These are phyloP conservation scores for Kappamyces sp. DNA, from an alignment of 192 early-diverging fungal genomes.

Conservation along the genomic window DNA sequence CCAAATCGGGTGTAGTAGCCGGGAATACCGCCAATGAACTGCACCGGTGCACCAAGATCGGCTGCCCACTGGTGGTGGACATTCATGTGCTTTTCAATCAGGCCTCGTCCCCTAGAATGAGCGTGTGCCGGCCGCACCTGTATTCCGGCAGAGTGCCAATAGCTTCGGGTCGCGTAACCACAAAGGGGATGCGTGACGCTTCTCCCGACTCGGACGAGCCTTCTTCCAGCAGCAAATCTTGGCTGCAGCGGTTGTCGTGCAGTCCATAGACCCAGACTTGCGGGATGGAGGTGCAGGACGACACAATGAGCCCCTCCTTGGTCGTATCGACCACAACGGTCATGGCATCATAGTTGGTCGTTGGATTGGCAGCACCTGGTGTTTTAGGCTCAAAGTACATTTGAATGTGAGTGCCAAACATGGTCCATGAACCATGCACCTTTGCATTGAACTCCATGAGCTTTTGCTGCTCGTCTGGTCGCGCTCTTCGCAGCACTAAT, in stretches of 20 bases:
- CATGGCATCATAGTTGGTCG: constrained; percentile 10
- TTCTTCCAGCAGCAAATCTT: not conserved
- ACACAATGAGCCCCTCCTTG: constrained; percentile 15
- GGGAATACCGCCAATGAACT: constrained; percentile 25
- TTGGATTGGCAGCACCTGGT: constrained; percentile 2
- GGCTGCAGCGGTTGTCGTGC: not conserved
- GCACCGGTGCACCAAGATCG: constrained; percentile 13
- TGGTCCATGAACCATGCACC: constrained; percentile 4
- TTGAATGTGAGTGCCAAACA: not conserved
- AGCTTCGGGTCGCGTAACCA: constrained; percentile 18
- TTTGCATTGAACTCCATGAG: constrained; percentile 18
- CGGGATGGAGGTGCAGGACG: constrained; percentile 15
- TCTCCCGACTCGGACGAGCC: not conserved
- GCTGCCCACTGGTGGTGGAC: constrained; percentile 20
- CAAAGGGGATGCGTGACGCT: not conserved
- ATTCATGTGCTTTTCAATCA: constrained; percentile 20
- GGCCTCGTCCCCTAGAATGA: not conserved
- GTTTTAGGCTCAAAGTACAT: constrained; percentile 1
- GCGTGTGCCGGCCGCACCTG: not conserved
- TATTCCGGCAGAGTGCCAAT: constrained; percentile 20
- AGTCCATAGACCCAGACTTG: constrained; percentile 16
- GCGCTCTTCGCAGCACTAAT: constrained; percentile 11
- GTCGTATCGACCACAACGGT: constrained; percentile 22
- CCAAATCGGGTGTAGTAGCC: constrained; percentile 23
- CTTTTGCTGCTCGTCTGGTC: constrained; percentile 7